Base-by-base conservation (phyloP, 139 green algal species). In the Chlorella sorokiniana region DNA sequence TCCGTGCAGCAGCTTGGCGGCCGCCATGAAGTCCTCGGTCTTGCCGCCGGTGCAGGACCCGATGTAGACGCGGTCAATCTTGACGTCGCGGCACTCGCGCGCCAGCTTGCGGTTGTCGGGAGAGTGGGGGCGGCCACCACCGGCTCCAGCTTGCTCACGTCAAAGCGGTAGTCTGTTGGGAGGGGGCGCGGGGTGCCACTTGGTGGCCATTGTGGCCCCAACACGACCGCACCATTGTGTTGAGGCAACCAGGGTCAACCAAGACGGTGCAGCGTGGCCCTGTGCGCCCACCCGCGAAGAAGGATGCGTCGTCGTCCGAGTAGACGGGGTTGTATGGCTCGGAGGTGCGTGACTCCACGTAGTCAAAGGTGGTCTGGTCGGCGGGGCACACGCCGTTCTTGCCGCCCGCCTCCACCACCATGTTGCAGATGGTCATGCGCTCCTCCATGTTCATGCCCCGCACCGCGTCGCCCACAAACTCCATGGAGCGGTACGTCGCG, bases 381-480 rank as follows among this genome's bases (percentile, higher is more conserved):
- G 96, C 88, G 2, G 96, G 85, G 69, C 78, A 87, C 40, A 90
- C 78, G 45, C 89, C 81, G 62, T 82, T 82, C 81, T 82, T 85
- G 61, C 81, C 81, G 29, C 81, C 81, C 40, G 81, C 81, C 72
- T 82, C 72, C 45, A 85, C 65, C 48, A 97, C 96, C 96, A 99
- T 99, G 92, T 98, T 99, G 91, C 94, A 98, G 41, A 99, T 88
- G 29, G 96, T 98, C 96, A 98, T 99, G 88, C 96, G 93, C 83
- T 98, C 96, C 83, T 99, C 96, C 96, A 99, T 98, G 88, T 86
- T 96, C 96, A 99, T 97, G 54, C 69, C 62, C 35, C 92, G 84
- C 1, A 99, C 88, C 25, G 95, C 94, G 14, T 78, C 87, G 35
- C 96, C 96, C 0, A 70, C 76, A 86, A 98, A 98, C 89, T 98